phyloP scores from a whole-genome alignment of 192 early-diverging fungal genomes.

The Coemansia sp. region DNA sequence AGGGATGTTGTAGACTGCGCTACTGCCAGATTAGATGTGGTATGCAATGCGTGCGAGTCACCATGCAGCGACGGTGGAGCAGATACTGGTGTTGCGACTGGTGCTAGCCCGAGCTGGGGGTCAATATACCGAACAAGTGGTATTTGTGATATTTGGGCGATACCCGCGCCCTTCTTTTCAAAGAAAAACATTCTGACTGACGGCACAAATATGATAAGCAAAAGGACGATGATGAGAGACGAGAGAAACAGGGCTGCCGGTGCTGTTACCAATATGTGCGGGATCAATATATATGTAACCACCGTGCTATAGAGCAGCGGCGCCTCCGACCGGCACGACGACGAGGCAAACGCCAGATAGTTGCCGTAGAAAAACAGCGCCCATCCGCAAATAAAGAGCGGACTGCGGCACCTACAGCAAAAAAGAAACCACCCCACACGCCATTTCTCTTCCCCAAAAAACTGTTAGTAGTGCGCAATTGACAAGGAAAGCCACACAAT shows the following conservation, averaged over 20 bases:
- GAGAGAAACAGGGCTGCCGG: slow-evolving; percentile 58
- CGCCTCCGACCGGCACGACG: slow-evolving; percentile 44
- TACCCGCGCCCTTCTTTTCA: slow-evolving; percentile 66
- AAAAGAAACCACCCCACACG: slow-evolving; percentile 9
- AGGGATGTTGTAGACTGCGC: slow-evolving; percentile 42
- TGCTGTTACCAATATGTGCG: slow-evolving; percentile 61
- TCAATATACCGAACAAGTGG: slow-evolving; percentile 66
- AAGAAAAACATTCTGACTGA: slow-evolving; percentile 66
- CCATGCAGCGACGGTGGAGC: slow-evolving; percentile 46
- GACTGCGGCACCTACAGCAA: slow-evolving; percentile 60
- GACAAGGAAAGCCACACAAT: neutral
- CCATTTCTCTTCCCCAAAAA: slow-evolving; percentile 7
- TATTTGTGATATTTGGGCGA: slow-evolving; percentile 68
- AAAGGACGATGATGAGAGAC: slow-evolving; percentile 59
- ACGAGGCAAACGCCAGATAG: slow-evolving; percentile 62
- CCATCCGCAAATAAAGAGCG: slow-evolving; percentile 64
- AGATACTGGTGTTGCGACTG: slow-evolving; percentile 8
- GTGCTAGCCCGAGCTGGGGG: slow-evolving; percentile 9
- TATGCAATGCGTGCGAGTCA: neutral
- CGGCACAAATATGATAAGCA: slow-evolving; percentile 61
- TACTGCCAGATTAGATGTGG: slow-evolving; percentile 11
- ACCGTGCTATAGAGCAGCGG: slow-evolving; percentile 65
- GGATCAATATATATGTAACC: slow-evolving; percentile 66
- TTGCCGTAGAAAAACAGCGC: slow-evolving; percentile 74
- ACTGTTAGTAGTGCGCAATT: neutral